Conservation (phyloP, 177 flowering plant genomes). For the Tripterygium wilfordii region DNA sequence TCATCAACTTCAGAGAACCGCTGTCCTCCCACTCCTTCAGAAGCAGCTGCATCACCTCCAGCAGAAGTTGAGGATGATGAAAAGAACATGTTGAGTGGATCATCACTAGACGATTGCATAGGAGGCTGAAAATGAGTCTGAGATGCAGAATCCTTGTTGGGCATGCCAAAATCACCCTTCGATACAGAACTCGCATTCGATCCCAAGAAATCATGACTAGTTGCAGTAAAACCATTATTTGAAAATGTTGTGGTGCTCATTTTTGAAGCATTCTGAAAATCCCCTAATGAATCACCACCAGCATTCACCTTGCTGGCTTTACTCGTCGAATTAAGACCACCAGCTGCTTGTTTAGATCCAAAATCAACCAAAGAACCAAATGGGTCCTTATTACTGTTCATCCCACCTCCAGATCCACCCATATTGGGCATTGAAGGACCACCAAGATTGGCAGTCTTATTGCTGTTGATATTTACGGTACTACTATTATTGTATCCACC, state of each 20-base stretch:
- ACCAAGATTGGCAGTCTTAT: constrained; percentile 37
- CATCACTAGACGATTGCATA: constrained; percentile 28
- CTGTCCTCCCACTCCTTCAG: constrained; percentile 29
- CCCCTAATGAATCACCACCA: constrained; percentile 42
- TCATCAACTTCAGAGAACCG: constrained; percentile 52
- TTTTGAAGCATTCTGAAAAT: constrained; percentile 53
- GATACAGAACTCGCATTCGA: constrained; percentile 16
- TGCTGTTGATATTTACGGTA: constrained; percentile 4
- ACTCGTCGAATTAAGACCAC: constrained; percentile 23
- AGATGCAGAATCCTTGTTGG: constrained; percentile 14
- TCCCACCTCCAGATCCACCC: constrained; percentile 19
- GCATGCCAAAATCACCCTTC: constrained; percentile 39
- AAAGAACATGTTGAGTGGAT: constrained; percentile 66
- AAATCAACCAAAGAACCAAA: constrained; percentile 66
- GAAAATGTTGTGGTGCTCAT: constrained; percentile 21
- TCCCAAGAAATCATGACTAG: constrained; percentile 21
- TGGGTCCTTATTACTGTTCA: constrained; percentile 46
- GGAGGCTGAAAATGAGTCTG: constrained; percentile 28
- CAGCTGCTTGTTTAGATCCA: constrained; percentile 31
- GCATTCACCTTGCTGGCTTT: constrained; percentile 15
- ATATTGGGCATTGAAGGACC: constrained; percentile 41
- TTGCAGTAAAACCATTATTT: constrained; percentile 22
- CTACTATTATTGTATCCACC: constrained; percentile 8
- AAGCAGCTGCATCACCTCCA: constrained; percentile 24
- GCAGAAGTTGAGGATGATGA: constrained; percentile 34